These are phyloP conservation scores for Lavandula angustifolia DNA, from an alignment of 257 asterid species.

Conservation along the genomic window DNA sequence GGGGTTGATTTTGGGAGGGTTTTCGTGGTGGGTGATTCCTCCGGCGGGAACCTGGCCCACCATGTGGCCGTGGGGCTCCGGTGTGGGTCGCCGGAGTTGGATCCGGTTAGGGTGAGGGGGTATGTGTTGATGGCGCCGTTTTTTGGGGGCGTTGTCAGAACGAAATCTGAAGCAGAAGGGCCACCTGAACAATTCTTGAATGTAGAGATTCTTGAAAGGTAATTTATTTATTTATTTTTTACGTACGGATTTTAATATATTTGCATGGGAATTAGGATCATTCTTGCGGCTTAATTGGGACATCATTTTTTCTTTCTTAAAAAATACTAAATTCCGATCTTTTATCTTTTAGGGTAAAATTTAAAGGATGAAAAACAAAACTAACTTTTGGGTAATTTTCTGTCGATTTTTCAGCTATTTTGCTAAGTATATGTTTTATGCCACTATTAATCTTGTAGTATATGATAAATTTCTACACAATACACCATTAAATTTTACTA, in stretches of 20 bases:
- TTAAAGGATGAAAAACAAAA: too few relatives aligned
- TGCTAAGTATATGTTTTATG: too few relatives aligned
- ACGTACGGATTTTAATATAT: constrained; percentile 9
- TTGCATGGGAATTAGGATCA: constrained; percentile 40
- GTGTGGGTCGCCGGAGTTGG: constrained; percentile 52
- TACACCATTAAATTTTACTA: too few relatives aligned
- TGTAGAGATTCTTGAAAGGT: constrained; percentile 75
- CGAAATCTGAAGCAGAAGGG: constrained; percentile 67
- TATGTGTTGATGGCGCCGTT: constrained; percentile 85
- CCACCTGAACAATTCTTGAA: constrained; percentile 56
- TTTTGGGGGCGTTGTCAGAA: constrained; percentile 71
- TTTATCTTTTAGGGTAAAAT: too few relatives aligned
- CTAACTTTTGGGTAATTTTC: too few relatives aligned
- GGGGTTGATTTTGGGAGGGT: constrained; percentile 59
- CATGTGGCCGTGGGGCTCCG: constrained; percentile 76
- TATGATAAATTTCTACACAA: too few relatives aligned
- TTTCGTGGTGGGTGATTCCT: constrained; percentile 72
- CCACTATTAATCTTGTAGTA: too few relatives aligned
- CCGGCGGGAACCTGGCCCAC: constrained; percentile 91
- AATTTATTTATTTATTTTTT: not conserved
- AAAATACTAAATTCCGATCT: too few relatives aligned
- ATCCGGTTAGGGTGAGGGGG: constrained; percentile 71
- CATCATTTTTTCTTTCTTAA: too few relatives aligned
- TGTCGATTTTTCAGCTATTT: too few relatives aligned
- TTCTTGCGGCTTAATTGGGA: not conserved